These are phyloP conservation scores for Fusarium dlaminii DNA, from an alignment of 2,329 filamentous ascomycete genomes.

Conservation along the genomic window DNA sequence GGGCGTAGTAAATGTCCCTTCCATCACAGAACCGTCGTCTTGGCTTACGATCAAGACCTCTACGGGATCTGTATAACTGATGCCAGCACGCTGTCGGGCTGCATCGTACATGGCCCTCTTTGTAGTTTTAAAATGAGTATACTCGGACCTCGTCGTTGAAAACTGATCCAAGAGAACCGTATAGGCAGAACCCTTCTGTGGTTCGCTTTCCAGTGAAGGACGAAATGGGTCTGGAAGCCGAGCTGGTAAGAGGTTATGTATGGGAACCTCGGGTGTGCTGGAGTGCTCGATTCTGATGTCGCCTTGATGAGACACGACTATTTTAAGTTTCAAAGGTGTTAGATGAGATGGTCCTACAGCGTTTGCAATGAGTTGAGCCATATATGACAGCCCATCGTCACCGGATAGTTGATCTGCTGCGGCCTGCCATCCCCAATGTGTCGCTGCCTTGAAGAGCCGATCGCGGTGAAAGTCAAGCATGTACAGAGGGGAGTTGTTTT, in stretches of 20 bases:
- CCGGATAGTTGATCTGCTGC: constrained; percentile 59
- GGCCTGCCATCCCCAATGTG: constrained; percentile 63
- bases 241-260: constrained; percentile 67
- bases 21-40: constrained; percentile 74
- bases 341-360: constrained; percentile 50
- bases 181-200: constrained; percentile 47
- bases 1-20: constrained; percentile 83
- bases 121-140: constrained; percentile 89
- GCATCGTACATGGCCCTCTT: constrained; percentile 75
- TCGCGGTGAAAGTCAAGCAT: constrained; percentile 83
- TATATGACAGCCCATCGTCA: constrained; percentile 53
- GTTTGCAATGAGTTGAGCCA: constrained; percentile 47
- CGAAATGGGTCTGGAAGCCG: constrained; percentile 59
- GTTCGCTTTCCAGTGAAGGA: constrained; percentile 32
- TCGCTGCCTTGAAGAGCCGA: constrained; percentile 74
- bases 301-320: constrained; percentile 63
- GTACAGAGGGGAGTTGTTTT: constrained; percentile 72
- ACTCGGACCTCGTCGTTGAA: constrained; percentile 62
- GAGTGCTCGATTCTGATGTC: constrained; percentile 54
- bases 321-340: constrained; percentile 60
- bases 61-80: constrained; percentile 60
- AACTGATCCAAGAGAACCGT: constrained; percentile 56
- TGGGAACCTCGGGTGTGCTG: constrained; percentile 50
- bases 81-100: constrained; percentile 70
- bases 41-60: constrained; percentile 82